A percentile compares a stretch with the other conserved stretches of the same genome.
These are phyloP conservation scores for Epichloe coenophiala DNA, from an alignment of 2,329 filamentous ascomycete genomes.

Conservation along the genomic window DNA sequence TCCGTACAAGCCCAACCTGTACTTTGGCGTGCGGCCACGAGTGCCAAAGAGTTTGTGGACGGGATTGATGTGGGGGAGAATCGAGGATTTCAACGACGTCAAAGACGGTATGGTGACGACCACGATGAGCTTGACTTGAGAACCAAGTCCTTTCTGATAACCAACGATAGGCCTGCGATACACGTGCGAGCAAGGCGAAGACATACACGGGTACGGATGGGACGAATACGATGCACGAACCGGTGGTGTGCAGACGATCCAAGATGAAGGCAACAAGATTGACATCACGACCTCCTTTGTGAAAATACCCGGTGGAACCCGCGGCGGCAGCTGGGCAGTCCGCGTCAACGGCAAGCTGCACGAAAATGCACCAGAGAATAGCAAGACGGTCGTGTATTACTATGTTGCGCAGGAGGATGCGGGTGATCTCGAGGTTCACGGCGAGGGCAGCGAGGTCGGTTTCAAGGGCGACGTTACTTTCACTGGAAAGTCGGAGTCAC, in stretches of 20 bases:
- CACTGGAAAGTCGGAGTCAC: slow-evolving; percentile 51
- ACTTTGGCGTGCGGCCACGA: slow-evolving; percentile 79
- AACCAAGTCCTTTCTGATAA: no score
- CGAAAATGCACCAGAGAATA: slow-evolving; percentile 48
- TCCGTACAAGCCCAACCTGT: slow-evolving; percentile 84
- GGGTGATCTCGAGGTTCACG: slow-evolving; percentile 44
- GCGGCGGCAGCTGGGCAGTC: slow-evolving; percentile 87
- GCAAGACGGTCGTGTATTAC: slow-evolving; percentile 69
- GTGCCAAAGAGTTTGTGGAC: slow-evolving; percentile 70
- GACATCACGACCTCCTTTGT: slow-evolving; percentile 90
- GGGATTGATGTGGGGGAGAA: slow-evolving; percentile 80
- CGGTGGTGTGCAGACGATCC: slow-evolving; percentile 80
- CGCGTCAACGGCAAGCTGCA: slow-evolving; percentile 72
- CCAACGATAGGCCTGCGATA: slow-evolving; percentile 59
- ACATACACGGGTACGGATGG: slow-evolving; percentile 94
- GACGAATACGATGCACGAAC: slow-evolving; percentile 86
- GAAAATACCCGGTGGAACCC: slow-evolving; percentile 72
- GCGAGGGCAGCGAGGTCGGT: slow-evolving; percentile 34
- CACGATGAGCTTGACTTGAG: no score
- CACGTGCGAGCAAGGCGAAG: slow-evolving; percentile 90
- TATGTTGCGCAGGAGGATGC: slow-evolving; percentile 74
- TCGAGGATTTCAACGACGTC: slow-evolving; percentile 64
- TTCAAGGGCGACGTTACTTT: slow-evolving; percentile 52
- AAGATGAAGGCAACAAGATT: slow-evolving; percentile 75
- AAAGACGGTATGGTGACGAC: slow-evolving; percentile 46